Evolutionary conservation across 257 asterid species (phyloP).

Genomic region (Scutellaria barbata): DNA sequence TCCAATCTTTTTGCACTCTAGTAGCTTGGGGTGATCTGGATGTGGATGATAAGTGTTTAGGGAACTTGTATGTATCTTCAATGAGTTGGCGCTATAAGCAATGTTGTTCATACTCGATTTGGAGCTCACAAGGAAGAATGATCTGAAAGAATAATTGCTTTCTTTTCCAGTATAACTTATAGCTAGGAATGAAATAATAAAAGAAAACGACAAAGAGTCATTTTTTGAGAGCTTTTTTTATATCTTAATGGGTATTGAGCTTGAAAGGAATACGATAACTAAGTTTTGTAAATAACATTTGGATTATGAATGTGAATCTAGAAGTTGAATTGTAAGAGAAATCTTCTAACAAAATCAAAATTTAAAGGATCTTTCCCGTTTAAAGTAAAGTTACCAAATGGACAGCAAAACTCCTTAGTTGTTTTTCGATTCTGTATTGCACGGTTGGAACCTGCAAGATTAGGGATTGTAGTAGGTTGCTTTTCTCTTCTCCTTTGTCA

Average conservation of each 20-base stretch:
- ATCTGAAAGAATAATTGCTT: neutral
- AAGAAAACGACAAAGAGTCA: constrained; percentile 4
- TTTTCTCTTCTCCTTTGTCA: constrained; percentile 1
- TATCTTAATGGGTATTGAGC: neutral
- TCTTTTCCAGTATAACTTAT: neutral
- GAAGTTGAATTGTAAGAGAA: constrained; percentile 17
- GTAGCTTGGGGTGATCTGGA: neutral
- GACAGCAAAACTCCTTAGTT: constrained; percentile 5
- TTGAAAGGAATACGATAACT: constrained; percentile 10
- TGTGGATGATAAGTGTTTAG: neutral
- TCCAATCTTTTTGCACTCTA: neutral
- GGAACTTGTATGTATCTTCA: neutral
- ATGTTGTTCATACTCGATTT: neutral
- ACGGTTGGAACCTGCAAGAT: neutral
- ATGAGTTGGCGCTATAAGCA: neutral
- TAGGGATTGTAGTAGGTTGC: neutral
- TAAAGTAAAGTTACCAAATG: neutral
- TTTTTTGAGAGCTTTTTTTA: neutral
- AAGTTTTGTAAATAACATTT: neutral
- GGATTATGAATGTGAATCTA: constrained; percentile 1
- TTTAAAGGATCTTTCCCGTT: constrained; percentile 10
- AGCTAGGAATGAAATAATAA: neutral
- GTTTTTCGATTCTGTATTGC: constrained; percentile 6
- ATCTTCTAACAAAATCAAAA: neutral
- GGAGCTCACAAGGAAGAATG: constrained; percentile 7